Evolutionary conservation across 208 protist genomes (phyloP), one percentile per base, ranked within the genome.

Genomic region (Vickermania spadyakhi): DNA sequence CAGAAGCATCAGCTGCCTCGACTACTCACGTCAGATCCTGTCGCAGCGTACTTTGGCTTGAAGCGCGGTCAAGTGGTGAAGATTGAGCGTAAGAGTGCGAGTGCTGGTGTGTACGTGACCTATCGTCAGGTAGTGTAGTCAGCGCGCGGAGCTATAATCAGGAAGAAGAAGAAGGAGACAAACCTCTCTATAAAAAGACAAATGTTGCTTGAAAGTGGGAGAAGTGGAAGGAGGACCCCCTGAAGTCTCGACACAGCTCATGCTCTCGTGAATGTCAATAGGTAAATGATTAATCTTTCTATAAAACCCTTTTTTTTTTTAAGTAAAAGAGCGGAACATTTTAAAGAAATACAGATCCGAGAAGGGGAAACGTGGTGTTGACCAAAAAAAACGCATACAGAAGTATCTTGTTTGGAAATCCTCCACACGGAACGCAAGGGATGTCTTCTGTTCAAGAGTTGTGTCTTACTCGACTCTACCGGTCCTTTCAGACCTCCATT

Each of bases 91-190:
- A 79, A 84, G 54, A 96, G 84, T 25, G 97, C 98, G 77, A 99
- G 97, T 1, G 98, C 97, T 0, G 98, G 97, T 23, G 70, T 94
- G 26, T 99, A 99, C 80, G 91, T 98, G n/a, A 99, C 98, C 11
- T 99, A 99, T 75, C 81, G 98, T 26, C 81, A 98, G 60, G 96
- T 98, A 22, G 73, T 97, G 18, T 98, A n/a, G n/a, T n/a, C n/a
- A n/a, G n/a, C n/a, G n/a, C n/a, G n/a, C n/a, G n/a, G n/a, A n/a
- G n/a, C n/a, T n/a, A n/a, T n/a, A n/a, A n/a, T n/a, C n/a, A n/a
- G n/a, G n/a, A n/a, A n/a, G n/a, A n/a, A n/a, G n/a, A n/a, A n/a
- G n/a, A n/a, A n/a, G n/a, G n/a, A n/a, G n/a, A n/a, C n/a, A n/a
- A n/a, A n/a, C n/a, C n/a, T n/a, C n/a, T n/a, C n/a, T n/a, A n/a